phyloP scores from a whole-genome alignment of 257 asterid genomes.

The Solanum phureja region DNA sequence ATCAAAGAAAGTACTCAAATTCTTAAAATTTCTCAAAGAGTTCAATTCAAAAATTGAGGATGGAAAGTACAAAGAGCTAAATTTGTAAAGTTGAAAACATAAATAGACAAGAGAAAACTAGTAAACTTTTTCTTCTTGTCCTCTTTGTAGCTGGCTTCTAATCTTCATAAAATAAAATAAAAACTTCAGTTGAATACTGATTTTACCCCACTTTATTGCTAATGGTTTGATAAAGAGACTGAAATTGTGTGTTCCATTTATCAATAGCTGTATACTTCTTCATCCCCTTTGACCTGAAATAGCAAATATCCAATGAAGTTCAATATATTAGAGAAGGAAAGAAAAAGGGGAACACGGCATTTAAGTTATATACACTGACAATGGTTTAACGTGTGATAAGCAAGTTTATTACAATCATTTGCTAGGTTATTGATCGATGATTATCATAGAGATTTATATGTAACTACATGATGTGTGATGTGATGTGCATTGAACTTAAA shows the following conservation, averaged over 20 bases:
- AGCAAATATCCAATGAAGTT: background rate
- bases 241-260: conserved; percentile 93
- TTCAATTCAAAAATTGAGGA: too few species aligned
- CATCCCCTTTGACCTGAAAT: conserved; percentile 80
- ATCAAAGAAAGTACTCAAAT: too few species aligned
- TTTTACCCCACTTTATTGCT: conserved; percentile 63
- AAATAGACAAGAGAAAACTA: background rate
- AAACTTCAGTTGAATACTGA: background rate
- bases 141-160: background rate
- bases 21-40: too few species aligned
- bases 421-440: background rate
- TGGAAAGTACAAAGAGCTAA: background rate
- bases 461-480: background rate
- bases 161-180: background rate
- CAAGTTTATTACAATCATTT: background rate
- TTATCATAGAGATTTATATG: background rate
- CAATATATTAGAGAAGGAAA: background rate
- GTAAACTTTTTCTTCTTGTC: background rate
- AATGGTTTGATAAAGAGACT: conserved; percentile 64
- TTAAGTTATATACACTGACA: background rate
- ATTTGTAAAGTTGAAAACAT: background rate
- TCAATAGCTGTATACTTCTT: conserved; percentile 85
- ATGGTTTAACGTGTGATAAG: background rate
- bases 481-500: background rate
- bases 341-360: background rate